Conservation (phyloP, 2,329 filamentous ascomycete genomes). For the Aspergillaceae sp. region DNA sequence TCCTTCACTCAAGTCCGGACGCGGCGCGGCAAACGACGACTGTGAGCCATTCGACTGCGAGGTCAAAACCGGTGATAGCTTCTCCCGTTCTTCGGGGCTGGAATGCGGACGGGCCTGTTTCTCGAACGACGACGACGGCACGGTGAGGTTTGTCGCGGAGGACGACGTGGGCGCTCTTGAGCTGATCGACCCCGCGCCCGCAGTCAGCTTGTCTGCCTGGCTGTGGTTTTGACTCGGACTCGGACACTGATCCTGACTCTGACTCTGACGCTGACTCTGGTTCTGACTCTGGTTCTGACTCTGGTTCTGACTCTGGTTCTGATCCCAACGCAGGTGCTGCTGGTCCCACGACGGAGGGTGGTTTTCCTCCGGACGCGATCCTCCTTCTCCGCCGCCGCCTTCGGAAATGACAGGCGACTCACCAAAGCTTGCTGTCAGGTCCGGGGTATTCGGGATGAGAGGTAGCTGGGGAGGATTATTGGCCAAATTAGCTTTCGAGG, state of each 20-base stretch:
- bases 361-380: constrained; percentile 4
- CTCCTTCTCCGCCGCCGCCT: too few relatives aligned
- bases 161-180: constrained; percentile 17
- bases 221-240: too few relatives aligned
- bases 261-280: constrained; percentile 2
- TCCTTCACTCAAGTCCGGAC: constrained; percentile 12
- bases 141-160: constrained; percentile 21
- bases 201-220: constrained; percentile 11
- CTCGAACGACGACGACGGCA: constrained; percentile 18
- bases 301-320: too few relatives aligned
- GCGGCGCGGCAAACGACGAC: constrained; percentile 12
- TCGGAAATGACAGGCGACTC: constrained; percentile 12
- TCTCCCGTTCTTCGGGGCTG: constrained; percentile 21
- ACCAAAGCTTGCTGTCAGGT: constrained; percentile 19
- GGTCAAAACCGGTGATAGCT: constrained; percentile 12
- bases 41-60: constrained; percentile 21
- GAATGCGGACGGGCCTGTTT: constrained; percentile 22
- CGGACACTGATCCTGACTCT: constrained; percentile 4
- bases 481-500: constrained; percentile 12
- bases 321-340: too few relatives aligned
- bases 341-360: constrained; percentile 4
- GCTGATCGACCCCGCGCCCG: constrained; percentile 7
- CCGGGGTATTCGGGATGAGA: constrained; percentile 21
- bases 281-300: too few relatives aligned
- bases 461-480: constrained; percentile 26